phyloP scores from a whole-genome alignment of 495 filamentous ascomycete genomes.

The Xylaria palmicola region DNA sequence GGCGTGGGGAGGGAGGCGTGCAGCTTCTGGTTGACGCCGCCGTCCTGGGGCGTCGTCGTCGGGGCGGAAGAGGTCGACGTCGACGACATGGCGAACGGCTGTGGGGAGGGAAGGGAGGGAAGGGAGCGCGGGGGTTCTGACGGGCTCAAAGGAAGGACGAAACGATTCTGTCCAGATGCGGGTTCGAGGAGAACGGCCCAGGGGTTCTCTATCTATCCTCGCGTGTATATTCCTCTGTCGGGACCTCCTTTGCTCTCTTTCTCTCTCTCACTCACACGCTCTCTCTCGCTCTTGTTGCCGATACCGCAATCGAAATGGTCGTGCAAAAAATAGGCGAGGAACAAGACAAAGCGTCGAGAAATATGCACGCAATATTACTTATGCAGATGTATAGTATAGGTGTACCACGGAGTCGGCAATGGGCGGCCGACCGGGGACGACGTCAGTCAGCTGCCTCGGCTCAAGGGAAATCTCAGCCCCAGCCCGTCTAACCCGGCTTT shows the following conservation, averaged over 20 bases:
- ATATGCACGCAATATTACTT: no score
- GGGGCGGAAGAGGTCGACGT: not conserved
- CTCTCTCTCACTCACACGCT: not conserved
- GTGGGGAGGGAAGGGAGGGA: no score
- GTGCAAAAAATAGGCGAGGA: no score
- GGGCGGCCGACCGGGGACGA: conserved; percentile 1
- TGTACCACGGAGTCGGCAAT: not conserved
- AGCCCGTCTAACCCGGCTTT: not conserved
- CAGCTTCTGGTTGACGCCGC: conserved; percentile 29
- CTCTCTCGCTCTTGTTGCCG: not conserved
- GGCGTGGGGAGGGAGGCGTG: conserved; percentile 33
- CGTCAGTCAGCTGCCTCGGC: not conserved
- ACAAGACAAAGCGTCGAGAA: no score
- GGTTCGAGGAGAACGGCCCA: not conserved
- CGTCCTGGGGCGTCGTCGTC: not conserved
- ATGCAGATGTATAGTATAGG: not conserved
- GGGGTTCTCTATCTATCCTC: not conserved
- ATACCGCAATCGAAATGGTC: no score
- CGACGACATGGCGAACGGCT: not conserved
- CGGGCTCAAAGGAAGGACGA: no score
- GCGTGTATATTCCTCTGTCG: not conserved
- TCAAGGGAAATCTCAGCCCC: not conserved
- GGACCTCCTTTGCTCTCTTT: not conserved
- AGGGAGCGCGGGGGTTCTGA: no score
- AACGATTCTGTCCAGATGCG: not conserved